phyloP scores from a whole-genome alignment of 371 early-diverging fungal species.

The Saksenaea vasiformis region DNA sequence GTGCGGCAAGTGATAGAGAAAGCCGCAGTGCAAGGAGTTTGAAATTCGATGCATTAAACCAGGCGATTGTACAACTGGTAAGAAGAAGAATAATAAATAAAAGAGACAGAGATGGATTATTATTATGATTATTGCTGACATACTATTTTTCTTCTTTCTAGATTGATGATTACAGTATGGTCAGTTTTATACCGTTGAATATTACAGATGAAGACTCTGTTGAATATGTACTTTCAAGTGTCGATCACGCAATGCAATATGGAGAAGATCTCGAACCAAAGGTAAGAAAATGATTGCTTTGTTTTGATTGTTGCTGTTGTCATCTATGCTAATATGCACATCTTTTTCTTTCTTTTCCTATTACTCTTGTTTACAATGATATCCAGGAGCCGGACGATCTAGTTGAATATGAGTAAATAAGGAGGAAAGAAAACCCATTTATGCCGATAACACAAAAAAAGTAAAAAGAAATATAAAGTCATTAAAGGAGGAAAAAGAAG shows the following conservation, averaged over 20 bases:
- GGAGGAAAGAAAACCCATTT: conserved; percentile 3
- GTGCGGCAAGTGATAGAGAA: conserved; percentile 35
- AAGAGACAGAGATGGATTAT: no score
- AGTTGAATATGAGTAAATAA: conserved; percentile 35
- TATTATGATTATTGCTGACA: neutral
- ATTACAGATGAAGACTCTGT: conserved; percentile 95
- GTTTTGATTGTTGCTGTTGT: neutral
- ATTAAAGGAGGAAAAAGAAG: neutral
- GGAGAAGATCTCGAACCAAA: conserved; percentile 96
- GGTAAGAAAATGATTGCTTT: conserved; percentile 58
- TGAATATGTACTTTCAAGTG: conserved; percentile 78
- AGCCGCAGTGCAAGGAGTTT: conserved; percentile 52
- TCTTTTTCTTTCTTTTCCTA: conserved; percentile 4
- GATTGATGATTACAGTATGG: conserved; percentile 97
- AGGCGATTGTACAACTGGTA: conserved; percentile 86
- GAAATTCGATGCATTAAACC: conserved; percentile 84
- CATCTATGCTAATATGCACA: neutral
- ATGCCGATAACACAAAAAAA: neutral
- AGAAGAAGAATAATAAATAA: conserved; percentile 7
- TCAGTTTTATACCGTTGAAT: conserved; percentile 92
- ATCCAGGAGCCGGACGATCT: conserved; percentile 44
- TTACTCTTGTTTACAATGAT: neutral
- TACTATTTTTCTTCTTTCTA: conserved; percentile 23
- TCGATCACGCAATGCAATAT: conserved; percentile 96
- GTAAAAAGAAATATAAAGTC: neutral